Evolutionary conservation across 2,329 filamentous ascomycete genomes (phyloP), one percentile per base, ranked within the genome.

Genomic region (Pseudogymnoascus sp.): DNA sequence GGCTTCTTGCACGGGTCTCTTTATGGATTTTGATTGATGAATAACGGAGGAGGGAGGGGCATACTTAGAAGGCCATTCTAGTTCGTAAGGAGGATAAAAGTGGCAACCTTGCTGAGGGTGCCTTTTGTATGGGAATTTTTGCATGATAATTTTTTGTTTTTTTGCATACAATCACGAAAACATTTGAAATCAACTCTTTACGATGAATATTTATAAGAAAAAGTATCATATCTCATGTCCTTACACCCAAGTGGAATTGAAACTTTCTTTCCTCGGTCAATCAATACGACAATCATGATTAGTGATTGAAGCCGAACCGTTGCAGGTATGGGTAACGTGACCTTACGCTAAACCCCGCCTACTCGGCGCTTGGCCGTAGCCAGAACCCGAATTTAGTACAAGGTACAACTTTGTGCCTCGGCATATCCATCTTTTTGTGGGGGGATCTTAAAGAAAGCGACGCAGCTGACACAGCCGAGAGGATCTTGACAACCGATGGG

Each of bases 261-360:
- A 16, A n/a, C 14, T 3, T 29, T 31, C 24, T 16, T 16, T 2
- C 47, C 47, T 53, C 47, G 47, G 47, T 10, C 47, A 31, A 29
- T 53, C 24, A 4, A 26, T 53, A 24, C 24, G 47, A 16, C 47
- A 53, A 16, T 31, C 24, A 4, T 53, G 47, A 53, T 53, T 53
- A 53, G 47, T 53, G 10, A 53, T 53, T 5, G 75, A 80, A 68
- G 81, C 81, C 65, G 77, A 77, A 2, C 80, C 78, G 78, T 79
- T 26, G 16, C 13, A 3, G 26, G 38, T 19, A 19, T 19, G 19
- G 19, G 19, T 37, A 24, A 62, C 29, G 31, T 53, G 47, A 53
- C 47, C 42, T 31, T 8, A 53, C 26, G 14, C 47, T 53, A 53
- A 53, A 53, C 47, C 47, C 47, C 47, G 47, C 47, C 47, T 53